These are phyloP conservation scores for Saksenaea vasiformis DNA, from an alignment of 371 early-diverging fungal genomes.

Conservation along the genomic window DNA sequence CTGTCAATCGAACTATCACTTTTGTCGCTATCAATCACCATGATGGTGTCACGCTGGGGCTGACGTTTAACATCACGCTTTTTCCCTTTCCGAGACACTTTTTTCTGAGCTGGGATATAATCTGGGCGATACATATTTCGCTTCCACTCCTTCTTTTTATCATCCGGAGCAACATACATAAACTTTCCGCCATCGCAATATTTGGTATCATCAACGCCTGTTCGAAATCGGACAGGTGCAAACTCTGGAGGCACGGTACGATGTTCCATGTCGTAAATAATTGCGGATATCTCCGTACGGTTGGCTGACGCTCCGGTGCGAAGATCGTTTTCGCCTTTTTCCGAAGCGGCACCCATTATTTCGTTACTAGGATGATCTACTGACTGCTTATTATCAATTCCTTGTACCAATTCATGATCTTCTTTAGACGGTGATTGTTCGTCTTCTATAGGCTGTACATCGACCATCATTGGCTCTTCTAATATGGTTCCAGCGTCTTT, in stretches of 20 bases:
- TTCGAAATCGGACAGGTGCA: constrained; percentile 43
- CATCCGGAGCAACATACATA: constrained; percentile 24
- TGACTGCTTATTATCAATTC: background rate
- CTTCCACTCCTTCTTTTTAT: constrained; percentile 9
- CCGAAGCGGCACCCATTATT: background rate
- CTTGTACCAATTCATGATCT: background rate
- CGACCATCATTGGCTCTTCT: constrained; percentile 1
- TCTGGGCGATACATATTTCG: constrained; percentile 42
- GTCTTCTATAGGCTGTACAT: background rate
- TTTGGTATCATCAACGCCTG: constrained; percentile 45
- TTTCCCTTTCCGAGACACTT: constrained; percentile 8
- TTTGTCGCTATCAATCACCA: background rate
- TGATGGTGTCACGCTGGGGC: constrained; percentile 1
- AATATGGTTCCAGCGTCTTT: constrained; percentile 8
- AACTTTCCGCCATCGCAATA: constrained; percentile 53
- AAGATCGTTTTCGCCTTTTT: constrained; percentile 7
- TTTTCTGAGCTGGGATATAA: constrained; percentile 31
- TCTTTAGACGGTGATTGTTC: background rate
- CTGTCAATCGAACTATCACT: constrained; percentile 8
- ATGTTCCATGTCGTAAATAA: background rate
- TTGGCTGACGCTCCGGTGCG: background rate
- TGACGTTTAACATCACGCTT: background rate
- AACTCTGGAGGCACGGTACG: constrained; percentile 40
- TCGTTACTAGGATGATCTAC: background rate
- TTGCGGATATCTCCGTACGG: background rate